Evolutionary conservation across 2,329 filamentous ascomycete genomes (phyloP).

Genomic region (Nothopassalora personata): DNA sequence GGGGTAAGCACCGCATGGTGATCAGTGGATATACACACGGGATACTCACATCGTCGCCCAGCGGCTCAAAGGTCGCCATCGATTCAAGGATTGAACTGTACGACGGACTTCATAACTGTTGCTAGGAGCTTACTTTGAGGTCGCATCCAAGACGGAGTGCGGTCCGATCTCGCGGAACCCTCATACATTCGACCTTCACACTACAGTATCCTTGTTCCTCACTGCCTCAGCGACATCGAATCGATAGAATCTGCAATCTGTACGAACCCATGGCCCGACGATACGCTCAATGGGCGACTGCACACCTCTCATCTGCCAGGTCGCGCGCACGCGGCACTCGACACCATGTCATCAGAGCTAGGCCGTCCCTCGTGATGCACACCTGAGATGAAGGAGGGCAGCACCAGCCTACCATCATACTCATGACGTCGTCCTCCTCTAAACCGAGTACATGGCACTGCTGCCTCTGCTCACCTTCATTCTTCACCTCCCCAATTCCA

Average conservation of each 20-base stretch:
- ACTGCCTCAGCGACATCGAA: too few relatives aligned
- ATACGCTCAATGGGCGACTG: not conserved
- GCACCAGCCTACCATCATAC: not conserved
- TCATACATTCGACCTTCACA: too few relatives aligned
- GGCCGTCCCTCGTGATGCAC: not conserved
- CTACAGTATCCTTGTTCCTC: too few relatives aligned
- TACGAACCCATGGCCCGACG: not conserved
- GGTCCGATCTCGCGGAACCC: not conserved
- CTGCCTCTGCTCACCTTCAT: not conserved
- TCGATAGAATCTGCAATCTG: too few relatives aligned
- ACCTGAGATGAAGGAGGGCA: not conserved
- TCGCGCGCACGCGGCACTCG: not conserved
- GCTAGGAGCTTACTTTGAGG: not conserved
- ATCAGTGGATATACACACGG: not conserved
- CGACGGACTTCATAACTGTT: too few relatives aligned
- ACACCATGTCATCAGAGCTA: not conserved
- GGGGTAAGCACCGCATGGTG: not conserved
- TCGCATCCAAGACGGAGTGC: not conserved
- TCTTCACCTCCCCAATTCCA: not conserved
- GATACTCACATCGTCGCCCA: conserved; percentile 18
- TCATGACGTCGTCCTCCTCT: not conserved
- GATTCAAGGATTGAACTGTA: not conserved
- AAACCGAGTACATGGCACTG: not conserved
- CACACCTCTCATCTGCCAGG: not conserved
- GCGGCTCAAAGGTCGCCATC: conserved; percentile 19